Percentiles rank a stretch among this genome's conserved stretches.
phyloP scores from a whole-genome alignment of 768 basidiomycete species.

The Lactarius vividus region DNA sequence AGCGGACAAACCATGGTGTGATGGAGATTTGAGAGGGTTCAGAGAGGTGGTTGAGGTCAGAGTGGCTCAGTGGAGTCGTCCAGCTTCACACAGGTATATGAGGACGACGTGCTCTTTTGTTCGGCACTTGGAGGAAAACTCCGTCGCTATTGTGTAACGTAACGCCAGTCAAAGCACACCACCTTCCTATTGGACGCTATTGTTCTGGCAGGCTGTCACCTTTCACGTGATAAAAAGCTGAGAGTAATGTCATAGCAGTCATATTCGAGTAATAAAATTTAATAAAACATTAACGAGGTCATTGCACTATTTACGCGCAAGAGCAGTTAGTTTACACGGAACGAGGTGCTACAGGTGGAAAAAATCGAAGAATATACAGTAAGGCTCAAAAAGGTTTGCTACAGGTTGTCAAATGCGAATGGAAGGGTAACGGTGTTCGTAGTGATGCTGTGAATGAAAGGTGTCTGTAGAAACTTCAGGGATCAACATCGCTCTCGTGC shows the following conservation, averaged over 20 bases:
- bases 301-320: not conserved
- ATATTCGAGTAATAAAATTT: not conserved
- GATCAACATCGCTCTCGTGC: constrained; percentile 17
- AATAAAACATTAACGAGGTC: not conserved
- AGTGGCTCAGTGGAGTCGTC: not conserved
- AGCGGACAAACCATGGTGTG: not conserved
- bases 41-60: constrained; percentile 19
- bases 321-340: constrained; percentile 11
- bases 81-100: constrained; percentile 14
- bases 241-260: not conserved
- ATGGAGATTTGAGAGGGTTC: no score
- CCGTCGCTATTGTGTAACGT: constrained; percentile 7
- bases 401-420: constrained; percentile 19
- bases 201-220: not conserved
- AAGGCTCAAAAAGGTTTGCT: constrained; percentile 17
- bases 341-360: constrained; percentile 20
- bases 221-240: not conserved
- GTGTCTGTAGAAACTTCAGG: not conserved
- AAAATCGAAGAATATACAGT: constrained; percentile 11
- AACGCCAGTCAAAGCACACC: not conserved
- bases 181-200: not conserved
- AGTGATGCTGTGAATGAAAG: not conserved
- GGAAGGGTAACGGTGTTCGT: not conserved
- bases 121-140: not conserved
- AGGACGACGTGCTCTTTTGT: constrained; percentile 14